Percentiles rank a stretch among this genome's conserved stretches.
Evolutionary conservation across 441 rosid species (phyloP).

Genomic region (Bocquillonia castaneifolia): DNA sequence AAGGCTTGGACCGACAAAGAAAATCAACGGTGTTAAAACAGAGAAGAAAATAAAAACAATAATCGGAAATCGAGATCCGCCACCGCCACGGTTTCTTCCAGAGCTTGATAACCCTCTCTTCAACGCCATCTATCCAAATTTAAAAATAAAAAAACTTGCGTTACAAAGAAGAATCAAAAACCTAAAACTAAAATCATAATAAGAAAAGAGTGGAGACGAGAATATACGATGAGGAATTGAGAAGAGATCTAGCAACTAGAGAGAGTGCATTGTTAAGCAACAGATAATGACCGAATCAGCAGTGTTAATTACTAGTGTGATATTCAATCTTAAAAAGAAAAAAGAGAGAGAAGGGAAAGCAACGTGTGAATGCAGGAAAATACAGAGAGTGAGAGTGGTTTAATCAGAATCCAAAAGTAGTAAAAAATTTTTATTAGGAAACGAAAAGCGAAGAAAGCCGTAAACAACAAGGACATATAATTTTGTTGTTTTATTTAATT

Average conservation of each 20-base stretch:
- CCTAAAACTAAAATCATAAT: neutral
- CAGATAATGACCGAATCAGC: neutral
- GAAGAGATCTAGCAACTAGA: constrained; percentile 31
- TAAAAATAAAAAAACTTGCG: constrained; percentile 10
- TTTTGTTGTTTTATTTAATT: no score
- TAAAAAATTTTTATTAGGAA: no score
- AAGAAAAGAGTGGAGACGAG: neutral
- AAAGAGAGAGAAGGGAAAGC: neutral
- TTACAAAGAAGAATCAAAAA: neutral
- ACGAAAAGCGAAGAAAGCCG: neutral
- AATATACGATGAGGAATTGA: constrained; percentile 9
- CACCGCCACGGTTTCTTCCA: constrained; percentile 42
- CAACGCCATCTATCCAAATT: constrained; percentile 59
- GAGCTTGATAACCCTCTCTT: constrained; percentile 53
- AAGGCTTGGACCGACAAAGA: constrained; percentile 66
- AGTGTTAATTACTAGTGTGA: neutral
- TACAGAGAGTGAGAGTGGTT: neutral
- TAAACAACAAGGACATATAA: no score
- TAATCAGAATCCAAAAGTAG: neutral
- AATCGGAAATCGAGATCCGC: constrained; percentile 55
- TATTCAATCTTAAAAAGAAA: no score
- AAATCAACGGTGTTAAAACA: constrained; percentile 54
- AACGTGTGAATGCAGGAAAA: constrained; percentile 9
- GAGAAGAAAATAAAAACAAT: constrained; percentile 47
- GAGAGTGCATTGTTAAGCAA: constrained; percentile 18